These are phyloP conservation scores for Teratosphaeria destructans DNA, from an alignment of 2,329 filamentous ascomycete genomes.

Conservation along the genomic window DNA sequence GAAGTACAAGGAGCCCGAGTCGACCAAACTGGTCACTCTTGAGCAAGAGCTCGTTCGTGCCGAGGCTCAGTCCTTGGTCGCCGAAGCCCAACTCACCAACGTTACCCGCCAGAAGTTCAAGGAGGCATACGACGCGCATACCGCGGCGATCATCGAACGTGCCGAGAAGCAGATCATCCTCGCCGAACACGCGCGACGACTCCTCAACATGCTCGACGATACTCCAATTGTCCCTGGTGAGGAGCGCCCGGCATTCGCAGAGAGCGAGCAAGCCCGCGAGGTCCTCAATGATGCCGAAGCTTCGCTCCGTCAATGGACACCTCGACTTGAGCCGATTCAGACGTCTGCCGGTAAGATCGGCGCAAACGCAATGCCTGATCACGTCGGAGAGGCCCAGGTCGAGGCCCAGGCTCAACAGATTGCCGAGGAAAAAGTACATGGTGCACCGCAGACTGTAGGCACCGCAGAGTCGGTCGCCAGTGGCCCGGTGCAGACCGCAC, in stretches of 20 bases:
- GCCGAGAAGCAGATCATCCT: constrained; percentile 95
- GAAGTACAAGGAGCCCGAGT: constrained; percentile 86
- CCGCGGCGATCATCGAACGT: constrained; percentile 84
- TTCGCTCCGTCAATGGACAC: constrained; percentile 67
- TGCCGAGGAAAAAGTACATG: constrained; percentile 1
- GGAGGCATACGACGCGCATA: constrained; percentile 82
- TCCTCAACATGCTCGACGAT: constrained; percentile 80
- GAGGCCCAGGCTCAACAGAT: constrained; percentile 1
- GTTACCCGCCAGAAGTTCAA: constrained; percentile 93
- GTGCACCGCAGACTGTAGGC: not conserved
- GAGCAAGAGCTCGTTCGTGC: constrained; percentile 95
- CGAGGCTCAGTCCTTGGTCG: constrained; percentile 90
- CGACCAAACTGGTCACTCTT: constrained; percentile 66
- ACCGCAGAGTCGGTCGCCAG: not conserved
- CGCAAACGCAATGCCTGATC: constrained; percentile 31
- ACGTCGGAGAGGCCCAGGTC: not conserved
- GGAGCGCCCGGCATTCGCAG: constrained; percentile 55
- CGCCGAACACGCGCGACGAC: constrained; percentile 76
- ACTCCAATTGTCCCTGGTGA: constrained; percentile 83
- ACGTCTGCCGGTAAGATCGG: constrained; percentile 40
- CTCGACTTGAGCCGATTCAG: constrained; percentile 44
- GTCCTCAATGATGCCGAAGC: constrained; percentile 88
- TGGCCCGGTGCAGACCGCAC: not conserved
- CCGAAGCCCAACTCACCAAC: constrained; percentile 92
- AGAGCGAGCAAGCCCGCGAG: constrained; percentile 60